Conservation (phyloP, 1,139 yeast species). For the Suhomyces bribrorum region DNA sequence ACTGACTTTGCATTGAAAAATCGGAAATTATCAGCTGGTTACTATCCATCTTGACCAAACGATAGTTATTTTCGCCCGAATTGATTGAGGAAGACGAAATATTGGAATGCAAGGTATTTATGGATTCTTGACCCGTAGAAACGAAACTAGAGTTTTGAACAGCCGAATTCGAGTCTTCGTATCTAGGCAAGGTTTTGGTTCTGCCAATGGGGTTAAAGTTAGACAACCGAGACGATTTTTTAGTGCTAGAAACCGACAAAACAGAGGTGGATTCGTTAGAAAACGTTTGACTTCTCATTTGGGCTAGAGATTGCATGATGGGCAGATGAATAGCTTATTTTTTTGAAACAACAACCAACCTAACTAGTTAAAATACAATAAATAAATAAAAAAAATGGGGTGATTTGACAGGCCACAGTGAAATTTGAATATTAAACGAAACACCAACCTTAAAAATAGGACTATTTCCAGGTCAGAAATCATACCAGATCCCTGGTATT, state of each 20-base stretch:
- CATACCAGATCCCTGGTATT: slow-evolving; percentile 5
- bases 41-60: slow-evolving; percentile 48
- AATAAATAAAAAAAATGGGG: no score
- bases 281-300: slow-evolving; percentile 16
- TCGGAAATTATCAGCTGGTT: slow-evolving; percentile 45
- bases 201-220: slow-evolving; percentile 17
- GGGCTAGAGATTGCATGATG: slow-evolving; percentile 18
- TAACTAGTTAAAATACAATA: no score
- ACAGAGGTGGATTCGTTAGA: slow-evolving; percentile 11
- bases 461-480: slow-evolving; percentile 1
- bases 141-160: not conserved
- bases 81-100: slow-evolving; percentile 12
- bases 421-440: no score
- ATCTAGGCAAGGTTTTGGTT: slow-evolving; percentile 14
- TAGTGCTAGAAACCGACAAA: slow-evolving; percentile 8
- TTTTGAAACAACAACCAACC: no score
- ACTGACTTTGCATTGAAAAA: slow-evolving; percentile 27
- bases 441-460: no score
- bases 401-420: not conserved
- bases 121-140: slow-evolving; percentile 1
- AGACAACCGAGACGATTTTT: slow-evolving; percentile 16
- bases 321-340: slow-evolving; percentile 2
- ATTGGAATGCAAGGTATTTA: slow-evolving; percentile 5
- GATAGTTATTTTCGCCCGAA: slow-evolving; percentile 22
- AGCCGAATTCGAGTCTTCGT: slow-evolving; percentile 5